Evolutionary conservation across 2,329 filamentous ascomycete species (phyloP).

Genomic region (Aspergillus piperis): DNA sequence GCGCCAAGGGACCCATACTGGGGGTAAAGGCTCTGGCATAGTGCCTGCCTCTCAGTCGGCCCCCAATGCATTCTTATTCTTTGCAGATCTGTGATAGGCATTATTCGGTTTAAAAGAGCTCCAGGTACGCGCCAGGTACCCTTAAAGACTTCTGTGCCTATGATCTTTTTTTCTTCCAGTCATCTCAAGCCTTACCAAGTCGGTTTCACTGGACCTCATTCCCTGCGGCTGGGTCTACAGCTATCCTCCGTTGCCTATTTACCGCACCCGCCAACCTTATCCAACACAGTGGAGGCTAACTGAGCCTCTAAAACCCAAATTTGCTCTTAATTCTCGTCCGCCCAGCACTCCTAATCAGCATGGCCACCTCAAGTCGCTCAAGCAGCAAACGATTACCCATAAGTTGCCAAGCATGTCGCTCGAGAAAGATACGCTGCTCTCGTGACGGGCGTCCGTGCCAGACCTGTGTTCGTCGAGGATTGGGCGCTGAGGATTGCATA

Average conservation of each 20-base stretch:
- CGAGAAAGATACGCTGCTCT: slow-evolving; percentile 43
- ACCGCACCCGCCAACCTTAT: neutral
- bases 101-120: neutral
- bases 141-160: neutral
- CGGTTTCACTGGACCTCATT: no score
- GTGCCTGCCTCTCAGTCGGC: neutral
- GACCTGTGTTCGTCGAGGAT: slow-evolving; percentile 41
- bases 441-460: slow-evolving; percentile 43
- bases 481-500: slow-evolving; percentile 40
- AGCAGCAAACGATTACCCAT: slow-evolving; percentile 41
- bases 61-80: neutral
- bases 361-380: slow-evolving; percentile 30
- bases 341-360: neutral
- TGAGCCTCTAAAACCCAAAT: neutral
- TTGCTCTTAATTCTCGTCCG: neutral
- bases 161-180: neutral
- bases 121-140: neutral
- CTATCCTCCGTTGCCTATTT: neutral
- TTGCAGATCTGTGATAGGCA: neutral
- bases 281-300: neutral
- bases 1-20: neutral
- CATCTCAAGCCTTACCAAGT: neutral
- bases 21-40: neutral
- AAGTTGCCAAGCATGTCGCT: slow-evolving; percentile 45
- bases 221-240: neutral